These are phyloP conservation scores for Suillus subluteus DNA, from an alignment of 768 basidiomycete species.

Conservation along the genomic window DNA sequence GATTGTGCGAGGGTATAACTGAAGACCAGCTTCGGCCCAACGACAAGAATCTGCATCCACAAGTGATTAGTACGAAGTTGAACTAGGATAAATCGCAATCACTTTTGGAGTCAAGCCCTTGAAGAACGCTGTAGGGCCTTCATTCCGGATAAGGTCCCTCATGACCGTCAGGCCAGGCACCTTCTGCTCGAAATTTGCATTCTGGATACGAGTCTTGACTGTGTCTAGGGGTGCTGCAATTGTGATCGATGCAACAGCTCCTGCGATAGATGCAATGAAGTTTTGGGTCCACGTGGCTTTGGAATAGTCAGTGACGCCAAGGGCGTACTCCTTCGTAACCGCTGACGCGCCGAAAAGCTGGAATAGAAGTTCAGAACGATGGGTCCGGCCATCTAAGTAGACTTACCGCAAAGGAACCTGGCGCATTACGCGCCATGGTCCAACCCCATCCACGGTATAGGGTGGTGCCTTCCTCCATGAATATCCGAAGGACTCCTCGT, in stretches of 20 bases:
- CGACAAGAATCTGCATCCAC: conserved; percentile 80
- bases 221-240: conserved; percentile 95
- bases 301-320: conserved; percentile 87
- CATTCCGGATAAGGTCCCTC: conserved; percentile 83
- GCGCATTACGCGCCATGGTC: conserved; percentile 98
- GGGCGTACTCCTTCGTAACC: conserved; percentile 89
- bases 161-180: conserved; percentile 81
- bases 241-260: conserved; percentile 94
- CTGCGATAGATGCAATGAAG: conserved; percentile 92
- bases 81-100: conserved; percentile 24
- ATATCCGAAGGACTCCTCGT: conserved; percentile 85
- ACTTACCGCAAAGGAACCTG: conserved; percentile 91
- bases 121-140: conserved; percentile 86
- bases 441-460: conserved; percentile 99
- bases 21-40: conserved; percentile 97
- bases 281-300: conserved; percentile 98
- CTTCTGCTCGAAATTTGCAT: conserved; percentile 93
- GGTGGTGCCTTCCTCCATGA: conserved; percentile 88
- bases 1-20: conserved; percentile 97
- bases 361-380: neutral
- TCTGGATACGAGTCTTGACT: conserved; percentile 97
- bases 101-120: conserved; percentile 98
- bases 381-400: neutral
- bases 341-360: conserved; percentile 98
- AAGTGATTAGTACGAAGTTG: conserved; percentile 27